These are phyloP conservation scores for Metschnikowia kofuensis DNA, from an alignment of 805 yeast species.

Conservation along the genomic window DNA sequence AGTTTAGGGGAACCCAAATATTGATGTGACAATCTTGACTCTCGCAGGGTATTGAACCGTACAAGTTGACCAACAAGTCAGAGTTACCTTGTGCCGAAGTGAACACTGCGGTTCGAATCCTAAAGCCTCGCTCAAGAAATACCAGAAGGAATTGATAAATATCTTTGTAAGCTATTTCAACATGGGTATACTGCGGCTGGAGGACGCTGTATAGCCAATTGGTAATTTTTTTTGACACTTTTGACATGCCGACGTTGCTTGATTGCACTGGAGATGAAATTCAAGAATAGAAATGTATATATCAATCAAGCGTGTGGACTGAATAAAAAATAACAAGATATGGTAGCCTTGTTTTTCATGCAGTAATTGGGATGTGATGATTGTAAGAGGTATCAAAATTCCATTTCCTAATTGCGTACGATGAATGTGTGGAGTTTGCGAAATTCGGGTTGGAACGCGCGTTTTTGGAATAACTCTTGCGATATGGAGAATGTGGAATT, in stretches of 20 bases:
- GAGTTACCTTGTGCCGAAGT: constrained; percentile 56
- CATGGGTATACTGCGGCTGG: constrained; percentile 54
- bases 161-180: constrained; percentile 63
- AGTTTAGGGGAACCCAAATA: constrained; percentile 73
- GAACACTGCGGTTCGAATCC: constrained; percentile 62
- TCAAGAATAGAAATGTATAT: background rate
- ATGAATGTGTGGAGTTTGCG: too few species aligned
- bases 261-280: too few species aligned
- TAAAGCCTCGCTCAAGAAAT: constrained; percentile 45
- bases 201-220: constrained; percentile 42
- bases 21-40: constrained; percentile 47
- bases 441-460: too few species aligned
- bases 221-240: constrained; percentile 30
- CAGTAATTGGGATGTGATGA: background rate
- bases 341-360: background rate
- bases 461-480: too few species aligned
- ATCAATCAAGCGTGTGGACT: too few species aligned
- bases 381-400: too few species aligned
- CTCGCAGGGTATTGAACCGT: constrained; percentile 48
- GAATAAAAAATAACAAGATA: too few species aligned
- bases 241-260: constrained; percentile 15
- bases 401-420: too few species aligned
- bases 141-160: constrained; percentile 50
- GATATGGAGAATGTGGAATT: too few species aligned
- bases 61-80: constrained; percentile 57